Evolutionary conservation across 768 basidiomycete genomes (phyloP).

Genomic region (Imleria badia): DNA sequence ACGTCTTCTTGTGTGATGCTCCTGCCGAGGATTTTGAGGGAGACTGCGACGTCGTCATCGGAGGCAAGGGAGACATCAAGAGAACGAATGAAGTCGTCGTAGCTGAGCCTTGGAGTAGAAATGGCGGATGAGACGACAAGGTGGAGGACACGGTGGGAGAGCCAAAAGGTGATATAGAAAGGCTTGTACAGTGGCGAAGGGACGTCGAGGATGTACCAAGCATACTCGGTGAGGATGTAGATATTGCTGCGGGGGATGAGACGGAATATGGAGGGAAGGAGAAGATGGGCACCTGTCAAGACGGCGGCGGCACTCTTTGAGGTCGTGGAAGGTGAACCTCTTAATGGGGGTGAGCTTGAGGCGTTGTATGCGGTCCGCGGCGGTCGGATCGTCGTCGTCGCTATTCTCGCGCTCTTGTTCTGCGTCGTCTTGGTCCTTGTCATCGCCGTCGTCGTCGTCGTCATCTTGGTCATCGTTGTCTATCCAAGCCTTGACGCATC

Average conservation of each 20-base stretch:
- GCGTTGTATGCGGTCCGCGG: conserved; percentile 23
- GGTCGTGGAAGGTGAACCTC: conserved; percentile 48
- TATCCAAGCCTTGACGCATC: conserved; percentile 38
- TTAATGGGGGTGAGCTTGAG: conserved; percentile 45
- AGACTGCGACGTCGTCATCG: conserved; percentile 32
- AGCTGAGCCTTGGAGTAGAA: conserved; percentile 35
- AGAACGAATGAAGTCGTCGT: conserved; percentile 38
- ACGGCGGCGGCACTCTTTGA: conserved; percentile 18
- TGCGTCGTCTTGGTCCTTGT: conserved; percentile 21
- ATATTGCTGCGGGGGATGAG: conserved; percentile 49
- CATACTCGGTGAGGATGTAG: conserved; percentile 57
- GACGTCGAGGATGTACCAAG: conserved; percentile 67
- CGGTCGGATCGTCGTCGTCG: background rate
- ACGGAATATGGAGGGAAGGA: background rate
- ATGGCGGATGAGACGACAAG: conserved; percentile 42
- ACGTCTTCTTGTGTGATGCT: conserved; percentile 43
- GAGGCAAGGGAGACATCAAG: conserved; percentile 33
- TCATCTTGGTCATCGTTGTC: conserved; percentile 34
- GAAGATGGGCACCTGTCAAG: conserved; percentile 44
- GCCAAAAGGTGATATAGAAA: conserved; percentile 49
- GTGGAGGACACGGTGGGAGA: conserved; percentile 49
- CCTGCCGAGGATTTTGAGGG: conserved; percentile 43
- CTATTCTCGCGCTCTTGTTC: conserved; percentile 7
- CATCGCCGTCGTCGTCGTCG: conserved; percentile 21
- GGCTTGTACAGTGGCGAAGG: conserved; percentile 47